Percentiles rank a stretch among this genome's conserved stretches.
phyloP scores from a whole-genome alignment of 2,329 filamentous ascomycete genomes.

The Fusarium incarnatum region DNA sequence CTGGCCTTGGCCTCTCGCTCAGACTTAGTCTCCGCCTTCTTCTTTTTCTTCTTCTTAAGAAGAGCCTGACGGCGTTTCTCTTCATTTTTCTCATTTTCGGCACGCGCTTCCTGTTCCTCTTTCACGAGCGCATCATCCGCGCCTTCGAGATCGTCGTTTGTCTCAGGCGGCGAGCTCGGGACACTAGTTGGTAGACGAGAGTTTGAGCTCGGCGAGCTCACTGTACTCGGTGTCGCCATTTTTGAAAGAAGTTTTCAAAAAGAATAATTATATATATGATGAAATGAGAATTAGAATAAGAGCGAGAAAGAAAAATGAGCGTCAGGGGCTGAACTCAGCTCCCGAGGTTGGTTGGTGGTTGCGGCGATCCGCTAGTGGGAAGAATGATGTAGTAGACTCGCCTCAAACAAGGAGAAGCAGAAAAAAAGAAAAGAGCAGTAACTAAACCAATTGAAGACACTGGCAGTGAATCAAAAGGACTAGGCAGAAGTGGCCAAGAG shows the following conservation, averaged over 20 bases:
- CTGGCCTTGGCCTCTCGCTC: constrained; percentile 69
- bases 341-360: constrained; percentile 14
- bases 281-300: neutral
- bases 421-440: constrained; percentile 14
- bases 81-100: constrained; percentile 61
- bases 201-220: constrained; percentile 48
- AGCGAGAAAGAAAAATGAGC: neutral
- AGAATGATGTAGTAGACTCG: constrained; percentile 45
- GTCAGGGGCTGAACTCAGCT: constrained; percentile 10
- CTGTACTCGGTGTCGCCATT: constrained; percentile 50
- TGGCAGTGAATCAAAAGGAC: neutral
- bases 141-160: constrained; percentile 32
- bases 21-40: constrained; percentile 63
- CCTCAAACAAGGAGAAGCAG: constrained; percentile 8
- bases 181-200: constrained; percentile 51
- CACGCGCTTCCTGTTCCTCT: constrained; percentile 53
- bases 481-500: neutral
- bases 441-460: neutral
- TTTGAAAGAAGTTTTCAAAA: neutral
- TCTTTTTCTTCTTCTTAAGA: constrained; percentile 56
- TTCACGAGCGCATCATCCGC: constrained; percentile 49
- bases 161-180: constrained; percentile 52
- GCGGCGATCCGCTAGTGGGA: constrained; percentile 24
- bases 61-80: constrained; percentile 56
- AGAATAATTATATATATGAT: neutral